Evolutionary conservation across 768 basidiomycete species (phyloP), one percentile per base, ranked within the genome.

Genomic region (Leucocoprinus birnbaumii): DNA sequence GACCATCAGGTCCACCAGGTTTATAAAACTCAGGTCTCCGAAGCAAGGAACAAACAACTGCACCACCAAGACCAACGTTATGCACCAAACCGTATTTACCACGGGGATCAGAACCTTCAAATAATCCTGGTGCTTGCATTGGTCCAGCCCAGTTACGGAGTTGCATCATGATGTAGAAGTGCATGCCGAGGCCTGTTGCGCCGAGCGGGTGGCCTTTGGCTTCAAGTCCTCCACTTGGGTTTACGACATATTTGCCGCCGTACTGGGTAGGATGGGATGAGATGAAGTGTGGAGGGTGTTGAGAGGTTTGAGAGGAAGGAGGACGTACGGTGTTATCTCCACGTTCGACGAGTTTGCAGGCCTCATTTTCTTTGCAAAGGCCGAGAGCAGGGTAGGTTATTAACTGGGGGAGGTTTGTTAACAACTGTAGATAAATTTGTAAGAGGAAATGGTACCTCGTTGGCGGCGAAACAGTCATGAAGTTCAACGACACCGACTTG

Each of bases 201-300:
- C 90, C 89, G 18, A 92, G 77, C 2, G 91, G 91, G 63, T 93
- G 89, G 2, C 91, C 91, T 64, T 92, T 94, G n/a, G 89, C 88
- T 64, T 94, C 89, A 14, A 94, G 77, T 0, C 91, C 91, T 22
- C 91, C 91, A 48, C 86, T 89, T 0, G 91, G 89, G 60, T 94
- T 93, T 34, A 94, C 71, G 16, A 94, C 88, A 48, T 81, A 94
- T 68, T 90, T 89, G 3, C 92, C 91, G 18, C 88, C 91, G 55
- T 90, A 91, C 87, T 89, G 51, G 18, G 14, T 26, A 4, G 16
- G 13, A 14, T 11, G 38, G 16, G n/a, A 16, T n/a, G 16, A 48
- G 26, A 24, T 22, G 27, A 11, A 41, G 50, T 27, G 42, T 44
- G 21, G 11, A 24, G 19, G 9, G 11, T 21, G 45, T 14, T 34